phyloP scores from a whole-genome alignment of 768 basidiomycete species.

The Kwoniella botswanensis region DNA sequence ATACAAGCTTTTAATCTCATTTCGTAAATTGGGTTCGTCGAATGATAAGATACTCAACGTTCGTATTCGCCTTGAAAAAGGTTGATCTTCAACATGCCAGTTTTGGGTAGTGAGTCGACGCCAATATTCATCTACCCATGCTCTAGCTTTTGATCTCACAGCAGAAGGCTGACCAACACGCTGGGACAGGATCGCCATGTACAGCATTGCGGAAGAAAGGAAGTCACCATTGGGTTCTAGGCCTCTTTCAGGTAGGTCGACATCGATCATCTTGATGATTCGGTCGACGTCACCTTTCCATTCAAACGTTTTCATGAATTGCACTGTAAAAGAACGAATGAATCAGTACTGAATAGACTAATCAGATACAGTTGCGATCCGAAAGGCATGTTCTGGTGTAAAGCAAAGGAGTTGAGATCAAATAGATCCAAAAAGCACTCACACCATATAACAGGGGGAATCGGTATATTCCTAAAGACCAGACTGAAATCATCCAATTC shows the following conservation, averaged over 20 bases:
- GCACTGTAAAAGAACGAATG: conserved; percentile 3
- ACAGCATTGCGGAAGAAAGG: conserved; percentile 11
- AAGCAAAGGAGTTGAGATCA: not conserved
- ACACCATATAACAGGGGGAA: conserved; percentile 26
- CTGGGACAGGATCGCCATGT: conserved; percentile 9
- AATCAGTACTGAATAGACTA: no score
- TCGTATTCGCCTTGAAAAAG: conserved; percentile 11
- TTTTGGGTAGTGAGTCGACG: conserved; percentile 11
- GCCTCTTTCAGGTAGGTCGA: conserved; percentile 22
- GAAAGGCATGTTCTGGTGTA: no score
- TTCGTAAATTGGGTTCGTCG: conserved; percentile 1
- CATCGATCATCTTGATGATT: conserved; percentile 20
- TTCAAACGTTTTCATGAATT: conserved; percentile 25
- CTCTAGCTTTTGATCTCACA: conserved; percentile 10
- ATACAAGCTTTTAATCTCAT: conserved; percentile 19
- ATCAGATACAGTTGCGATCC: no score
- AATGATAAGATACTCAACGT: conserved; percentile 15
- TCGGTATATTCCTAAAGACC: conserved; percentile 17
- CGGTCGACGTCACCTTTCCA: conserved; percentile 17
- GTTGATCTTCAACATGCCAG: conserved; percentile 14
- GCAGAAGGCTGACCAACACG: not conserved
- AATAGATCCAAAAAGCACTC: not conserved
- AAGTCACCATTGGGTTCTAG: conserved; percentile 16
- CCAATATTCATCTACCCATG: conserved; percentile 22
- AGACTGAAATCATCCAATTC: conserved; percentile 16